phyloP scores from a whole-genome alignment of 1,284 basidiomycete genomes.

The Afroboletus lepidellus region DNA sequence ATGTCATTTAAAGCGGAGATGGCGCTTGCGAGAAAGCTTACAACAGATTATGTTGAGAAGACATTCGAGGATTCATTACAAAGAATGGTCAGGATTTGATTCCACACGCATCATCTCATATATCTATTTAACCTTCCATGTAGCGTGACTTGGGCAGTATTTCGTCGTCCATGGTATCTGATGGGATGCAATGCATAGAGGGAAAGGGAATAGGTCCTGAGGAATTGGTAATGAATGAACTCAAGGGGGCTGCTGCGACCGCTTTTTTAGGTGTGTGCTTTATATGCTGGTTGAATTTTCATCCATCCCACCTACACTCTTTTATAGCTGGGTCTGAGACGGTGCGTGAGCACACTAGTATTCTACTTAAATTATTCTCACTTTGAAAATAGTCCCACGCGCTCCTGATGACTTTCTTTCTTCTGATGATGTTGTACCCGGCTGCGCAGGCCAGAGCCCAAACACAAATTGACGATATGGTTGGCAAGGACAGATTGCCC shows the following conservation, averaged over 20 bases:
- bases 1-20: constrained; percentile 1
- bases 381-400: constrained; percentile 8
- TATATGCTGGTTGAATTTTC: too few relatives aligned
- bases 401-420: background rate
- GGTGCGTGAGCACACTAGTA: constrained; percentile 6
- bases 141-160: background rate
- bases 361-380: background rate
- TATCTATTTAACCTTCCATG: background rate
- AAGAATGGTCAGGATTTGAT: constrained; percentile 7
- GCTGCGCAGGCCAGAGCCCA: background rate
- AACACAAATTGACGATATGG: background rate
- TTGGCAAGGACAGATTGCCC: background rate
- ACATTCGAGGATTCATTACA: constrained; percentile 17
- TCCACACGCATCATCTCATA: too few relatives aligned
- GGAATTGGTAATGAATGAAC: background rate
- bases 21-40: background rate
- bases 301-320: too few relatives aligned
- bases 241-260: constrained; percentile 12
- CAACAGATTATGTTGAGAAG: constrained; percentile 9
- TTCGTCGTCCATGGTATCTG: too few relatives aligned
- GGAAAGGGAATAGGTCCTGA: background rate
- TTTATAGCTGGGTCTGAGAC: constrained; percentile 13
- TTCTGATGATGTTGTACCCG: background rate
- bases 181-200: constrained; percentile 10
- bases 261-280: constrained; percentile 14